Conservation (phyloP, 208 protist species). For the Kentomonas sorsogonicus region DNA sequence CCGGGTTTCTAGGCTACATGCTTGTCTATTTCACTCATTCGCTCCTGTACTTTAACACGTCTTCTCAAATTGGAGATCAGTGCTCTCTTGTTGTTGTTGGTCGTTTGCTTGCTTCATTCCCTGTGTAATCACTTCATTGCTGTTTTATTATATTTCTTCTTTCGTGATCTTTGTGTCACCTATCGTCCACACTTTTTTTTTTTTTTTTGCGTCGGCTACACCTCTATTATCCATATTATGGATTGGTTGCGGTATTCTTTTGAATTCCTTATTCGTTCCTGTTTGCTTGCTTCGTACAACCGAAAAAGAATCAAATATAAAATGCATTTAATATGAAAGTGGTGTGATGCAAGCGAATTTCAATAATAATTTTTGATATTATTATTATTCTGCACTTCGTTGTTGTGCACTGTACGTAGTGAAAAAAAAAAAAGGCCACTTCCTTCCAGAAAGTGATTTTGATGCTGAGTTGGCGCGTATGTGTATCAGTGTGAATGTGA, state of each 20-base stretch:
- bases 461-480: too few species aligned
- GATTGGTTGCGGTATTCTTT: background rate
- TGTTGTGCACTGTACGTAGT: too few species aligned
- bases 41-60: background rate
- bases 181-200: slow-evolving; percentile 3
- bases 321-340: background rate
- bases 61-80: background rate
- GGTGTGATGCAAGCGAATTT: background rate
- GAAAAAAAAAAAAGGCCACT: background rate
- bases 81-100: background rate
- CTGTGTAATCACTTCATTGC: background rate
- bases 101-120: slow-evolving; percentile 4
- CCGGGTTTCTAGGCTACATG: background rate
- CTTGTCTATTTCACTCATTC: background rate
- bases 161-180: background rate
- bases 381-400: too few species aligned
- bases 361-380: too few species aligned
- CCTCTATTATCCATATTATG: background rate
- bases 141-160: background rate
- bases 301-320: background rate
- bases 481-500: background rate
- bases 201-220: background rate
- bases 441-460: background rate
- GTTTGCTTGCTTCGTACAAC: background rate
- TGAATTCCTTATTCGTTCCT: background rate